phyloP scores from a whole-genome alignment of 768 basidiomycete genomes.

The Pulveroboletus sp. region DNA sequence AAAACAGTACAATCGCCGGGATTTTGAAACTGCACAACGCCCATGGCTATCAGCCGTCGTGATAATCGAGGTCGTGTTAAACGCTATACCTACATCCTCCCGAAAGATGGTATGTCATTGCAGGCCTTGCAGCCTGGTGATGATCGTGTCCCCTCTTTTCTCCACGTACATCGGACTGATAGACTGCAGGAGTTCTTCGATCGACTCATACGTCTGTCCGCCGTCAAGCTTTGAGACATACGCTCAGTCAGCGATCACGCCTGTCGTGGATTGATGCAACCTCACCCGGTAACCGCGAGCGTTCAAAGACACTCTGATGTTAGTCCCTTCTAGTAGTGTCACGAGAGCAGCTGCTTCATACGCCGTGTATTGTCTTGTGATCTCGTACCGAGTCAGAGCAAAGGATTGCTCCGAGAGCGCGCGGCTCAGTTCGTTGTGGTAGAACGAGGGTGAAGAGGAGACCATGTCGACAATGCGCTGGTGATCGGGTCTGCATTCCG shows the following conservation, averaged over 20 bases:
- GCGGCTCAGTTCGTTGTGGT: constrained; percentile 45
- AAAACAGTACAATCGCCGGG: background rate
- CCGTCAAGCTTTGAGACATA: constrained; percentile 22
- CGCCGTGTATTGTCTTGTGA: constrained; percentile 33
- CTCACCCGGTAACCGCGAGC: constrained; percentile 54
- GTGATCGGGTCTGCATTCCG: constrained; percentile 18
- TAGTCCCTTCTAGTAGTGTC: constrained; percentile 51
- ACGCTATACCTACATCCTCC: constrained; percentile 12
- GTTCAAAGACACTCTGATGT: constrained; percentile 44
- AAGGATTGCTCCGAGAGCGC: constrained; percentile 57
- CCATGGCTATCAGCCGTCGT: constrained; percentile 3
- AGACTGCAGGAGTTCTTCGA: constrained; percentile 54
- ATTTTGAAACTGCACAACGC: background rate
- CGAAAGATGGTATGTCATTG: constrained; percentile 13
- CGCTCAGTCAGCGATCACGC: constrained; percentile 8
- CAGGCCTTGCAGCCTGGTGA: constrained; percentile 45
- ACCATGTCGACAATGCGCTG: constrained; percentile 12
- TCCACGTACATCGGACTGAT: constrained; percentile 51
- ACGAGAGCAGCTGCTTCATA: constrained; percentile 51
- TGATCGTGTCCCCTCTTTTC: constrained; percentile 43
- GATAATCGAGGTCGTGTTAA: background rate
- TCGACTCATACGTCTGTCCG: constrained; percentile 44
- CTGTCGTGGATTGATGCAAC: background rate
- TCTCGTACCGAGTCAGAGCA: constrained; percentile 45
- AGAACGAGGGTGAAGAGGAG: constrained; percentile 23